Base-by-base conservation (phyloP, 345 rosid genomes). In the Camelina hispida region DNA sequence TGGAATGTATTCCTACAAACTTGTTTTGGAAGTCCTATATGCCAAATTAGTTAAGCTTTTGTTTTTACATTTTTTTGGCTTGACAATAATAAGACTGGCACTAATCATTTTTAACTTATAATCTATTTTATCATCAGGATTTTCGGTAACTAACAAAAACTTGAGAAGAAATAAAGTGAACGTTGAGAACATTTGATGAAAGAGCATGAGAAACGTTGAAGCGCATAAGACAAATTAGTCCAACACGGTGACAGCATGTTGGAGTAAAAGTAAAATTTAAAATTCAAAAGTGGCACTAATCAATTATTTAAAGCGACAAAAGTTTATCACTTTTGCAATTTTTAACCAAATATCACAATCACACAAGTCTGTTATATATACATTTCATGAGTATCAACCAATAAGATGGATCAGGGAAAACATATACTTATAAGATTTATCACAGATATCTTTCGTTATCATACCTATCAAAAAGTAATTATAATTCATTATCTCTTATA, bases 141-240 rank as follows among this genome's bases (percentile, higher is more conserved):
- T 9, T 46, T 6, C 9, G 9, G 51, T 6, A n/a, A 15, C 7
- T n/a, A 28, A 28, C 30, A 28, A 28, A 25, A 28, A 28, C 5
- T 37, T 37, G 40, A 37, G 30, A 28, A 28, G 30, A 37, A 38
- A 38, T 38, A 38, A 37, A 53, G n/a, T 22, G 71, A 51, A 52
- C 8, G 71, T 67, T 35, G 22, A 62, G 42, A 43, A 43, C 16
- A 50, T 48, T 11, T 70, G n/a, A 20, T 28, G 20, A 34, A 35
- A 18, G 68, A 22, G 18, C 40, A 25, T 15, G 38, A 59, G 9
- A 71, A 48, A 71, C 75, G 75, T 37, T 37, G 50, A 61, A 42
- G 28, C 20, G 22, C 15, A 62, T 23, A 52, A 25, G 53, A 72
- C 8, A 72, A 37, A 1, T 11, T 25, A 46, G 20, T 25, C 38